These are phyloP conservation scores for Papiliotrema laurentii DNA, from an alignment of 1,284 basidiomycete species.

Conservation along the genomic window DNA sequence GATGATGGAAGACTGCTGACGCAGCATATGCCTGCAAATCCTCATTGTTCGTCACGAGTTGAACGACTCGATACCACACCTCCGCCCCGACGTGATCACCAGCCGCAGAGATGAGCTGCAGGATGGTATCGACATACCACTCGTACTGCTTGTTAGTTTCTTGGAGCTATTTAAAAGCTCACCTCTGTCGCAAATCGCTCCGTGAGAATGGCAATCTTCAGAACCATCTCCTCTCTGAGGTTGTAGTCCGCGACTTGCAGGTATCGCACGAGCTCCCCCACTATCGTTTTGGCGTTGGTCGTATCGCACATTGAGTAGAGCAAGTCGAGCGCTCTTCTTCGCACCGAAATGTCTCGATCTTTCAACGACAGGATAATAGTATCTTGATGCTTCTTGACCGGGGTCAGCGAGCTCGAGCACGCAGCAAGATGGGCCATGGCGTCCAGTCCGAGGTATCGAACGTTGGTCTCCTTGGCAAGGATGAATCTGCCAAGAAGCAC, in stretches of 20 bases:
- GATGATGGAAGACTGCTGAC: constrained; percentile 84
- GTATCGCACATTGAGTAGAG: constrained; percentile 99
- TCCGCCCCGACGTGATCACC: constrained; percentile 98
- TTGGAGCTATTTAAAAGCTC: constrained; percentile 38
- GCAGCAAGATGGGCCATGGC: constrained; percentile 98
- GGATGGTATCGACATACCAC: constrained; percentile 94
- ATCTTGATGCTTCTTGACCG: constrained; percentile 91
- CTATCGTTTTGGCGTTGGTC: constrained; percentile 89
- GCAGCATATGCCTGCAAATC: constrained; percentile 94
- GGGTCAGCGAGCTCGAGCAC: constrained; percentile 78
- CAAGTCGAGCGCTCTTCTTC: constrained; percentile 87
- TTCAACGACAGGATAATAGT: constrained; percentile 92
- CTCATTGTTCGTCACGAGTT: constrained; percentile 97
- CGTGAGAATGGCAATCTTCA: constrained; percentile 96
- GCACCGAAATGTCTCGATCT: constrained; percentile 96
- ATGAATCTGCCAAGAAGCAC: constrained; percentile 92
- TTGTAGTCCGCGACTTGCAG: constrained; percentile 92
- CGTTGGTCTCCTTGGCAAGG: constrained; percentile 96
- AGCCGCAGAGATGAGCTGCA: constrained; percentile 90
- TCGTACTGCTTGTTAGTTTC: constrained; percentile 57
- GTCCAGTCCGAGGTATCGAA: constrained; percentile 94
- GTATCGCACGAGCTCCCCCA: constrained; percentile 89
- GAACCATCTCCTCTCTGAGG: constrained; percentile 93
- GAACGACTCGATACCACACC: constrained; percentile 98
- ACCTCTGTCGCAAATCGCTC: constrained; percentile 87